Evolutionary conservation across 176 grass and related monocot genomes (phyloP).

Genomic region (Bonia amplexicaulis): DNA sequence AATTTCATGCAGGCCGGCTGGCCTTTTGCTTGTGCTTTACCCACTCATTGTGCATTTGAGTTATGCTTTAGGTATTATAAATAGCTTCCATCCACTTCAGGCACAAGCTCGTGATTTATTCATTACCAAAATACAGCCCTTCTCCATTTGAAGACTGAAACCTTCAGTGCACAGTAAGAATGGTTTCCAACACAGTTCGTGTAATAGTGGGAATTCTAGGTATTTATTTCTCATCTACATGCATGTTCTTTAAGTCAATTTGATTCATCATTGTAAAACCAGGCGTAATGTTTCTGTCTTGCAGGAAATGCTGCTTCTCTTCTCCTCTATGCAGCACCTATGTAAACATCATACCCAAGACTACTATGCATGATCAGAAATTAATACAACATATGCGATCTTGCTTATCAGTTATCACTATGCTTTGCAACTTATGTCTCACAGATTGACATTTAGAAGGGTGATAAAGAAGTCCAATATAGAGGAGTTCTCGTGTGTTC

Average conservation of each 20-base stretch:
- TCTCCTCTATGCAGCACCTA: constrained; percentile 58
- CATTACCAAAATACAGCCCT: neutral
- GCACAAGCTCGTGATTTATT: neutral
- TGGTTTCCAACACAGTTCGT: constrained; percentile 31
- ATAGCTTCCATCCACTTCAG: neutral
- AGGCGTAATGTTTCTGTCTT: neutral
- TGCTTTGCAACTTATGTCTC: neutral
- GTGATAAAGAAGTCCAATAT: constrained; percentile 48
- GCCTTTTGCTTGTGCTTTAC: neutral
- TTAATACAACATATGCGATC: neutral
- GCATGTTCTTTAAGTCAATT: neutral
- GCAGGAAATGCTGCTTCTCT: constrained; percentile 45
- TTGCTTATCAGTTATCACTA: neutral
- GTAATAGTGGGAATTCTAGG: constrained; percentile 52
- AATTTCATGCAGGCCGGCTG: neutral
- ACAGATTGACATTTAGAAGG: constrained; percentile 58
- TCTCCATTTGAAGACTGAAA: neutral
- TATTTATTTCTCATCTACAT: constrained; percentile 24
- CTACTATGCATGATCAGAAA: neutral
- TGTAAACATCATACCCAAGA: constrained; percentile 27
- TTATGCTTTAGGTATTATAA: constrained; percentile 5
- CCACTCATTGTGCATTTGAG: constrained; percentile 10
- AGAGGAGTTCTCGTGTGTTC: constrained; percentile 61
- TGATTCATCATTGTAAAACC: neutral
- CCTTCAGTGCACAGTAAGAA: neutral